Percentiles rank a stretch among this genome's conserved stretches.
phyloP scores from a whole-genome alignment of 2,329 filamentous ascomycete species.

The Botrytis hyacinthi region DNA sequence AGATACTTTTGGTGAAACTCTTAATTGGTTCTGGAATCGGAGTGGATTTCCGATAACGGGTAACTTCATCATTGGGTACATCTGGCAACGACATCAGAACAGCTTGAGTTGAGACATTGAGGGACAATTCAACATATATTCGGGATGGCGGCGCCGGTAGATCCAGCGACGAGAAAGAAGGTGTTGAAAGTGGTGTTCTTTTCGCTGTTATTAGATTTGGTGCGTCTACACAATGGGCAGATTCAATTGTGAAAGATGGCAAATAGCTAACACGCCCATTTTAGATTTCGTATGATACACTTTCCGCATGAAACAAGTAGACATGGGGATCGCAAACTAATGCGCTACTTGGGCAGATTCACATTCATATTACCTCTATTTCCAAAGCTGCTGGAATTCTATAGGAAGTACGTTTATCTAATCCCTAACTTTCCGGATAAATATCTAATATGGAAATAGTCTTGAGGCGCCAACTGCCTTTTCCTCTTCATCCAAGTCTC shows the following conservation, averaged over 20 bases:
- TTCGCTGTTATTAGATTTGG: constrained; percentile 85
- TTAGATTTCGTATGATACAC: constrained; percentile 22
- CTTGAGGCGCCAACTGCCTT: constrained; percentile 60
- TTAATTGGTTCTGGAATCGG: neutral
- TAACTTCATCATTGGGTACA: neutral
- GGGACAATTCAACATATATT: neutral
- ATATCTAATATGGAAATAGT: constrained; percentile 49
- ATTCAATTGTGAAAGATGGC: neutral
- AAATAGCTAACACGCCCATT: constrained; percentile 15
- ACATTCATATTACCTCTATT: constrained; percentile 98
- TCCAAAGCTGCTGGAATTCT: constrained; percentile 92
- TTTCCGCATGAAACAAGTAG: neutral
- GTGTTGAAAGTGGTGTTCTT: constrained; percentile 86
- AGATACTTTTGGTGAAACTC: neutral
- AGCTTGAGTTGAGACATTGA: neutral
- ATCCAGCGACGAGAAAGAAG: constrained; percentile 64
- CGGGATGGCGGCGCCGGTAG: constrained; percentile 43
- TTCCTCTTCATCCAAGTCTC: constrained; percentile 44
- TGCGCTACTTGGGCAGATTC: constrained; percentile 49
- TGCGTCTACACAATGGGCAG: constrained; percentile 45
- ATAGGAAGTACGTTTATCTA: constrained; percentile 67
- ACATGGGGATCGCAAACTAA: neutral
- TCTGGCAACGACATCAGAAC: neutral
- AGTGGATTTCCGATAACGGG: neutral
- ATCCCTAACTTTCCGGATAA: constrained; percentile 80